Percentiles rank a stretch among this genome's conserved stretches.
Conservation (phyloP, 257 asterid genomes). For the Ilex aquifolium region DNA sequence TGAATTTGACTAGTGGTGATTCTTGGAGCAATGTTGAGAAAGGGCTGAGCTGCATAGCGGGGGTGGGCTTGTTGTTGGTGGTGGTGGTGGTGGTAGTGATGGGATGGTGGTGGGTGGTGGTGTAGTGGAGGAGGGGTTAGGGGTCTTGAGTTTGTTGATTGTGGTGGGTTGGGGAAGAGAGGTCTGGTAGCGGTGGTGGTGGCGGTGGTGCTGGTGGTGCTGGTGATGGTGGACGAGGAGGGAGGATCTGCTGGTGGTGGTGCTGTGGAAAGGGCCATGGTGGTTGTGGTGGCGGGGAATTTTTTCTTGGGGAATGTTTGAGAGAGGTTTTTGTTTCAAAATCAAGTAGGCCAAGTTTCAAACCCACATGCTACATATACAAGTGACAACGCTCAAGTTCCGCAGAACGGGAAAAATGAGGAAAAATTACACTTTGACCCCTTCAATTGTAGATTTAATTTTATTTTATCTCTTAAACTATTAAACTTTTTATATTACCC, state of each 20-base stretch:
- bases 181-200: constrained; percentile 8
- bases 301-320: too few species aligned
- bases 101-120: constrained; percentile 50
- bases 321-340: too few species aligned
- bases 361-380: too few species aligned
- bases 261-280: neutral
- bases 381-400: too few species aligned
- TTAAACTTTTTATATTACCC: too few species aligned
- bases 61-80: constrained; percentile 23
- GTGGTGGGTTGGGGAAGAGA: constrained; percentile 19
- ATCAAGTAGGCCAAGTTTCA: too few species aligned
- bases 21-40: constrained; percentile 24
- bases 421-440: too few species aligned
- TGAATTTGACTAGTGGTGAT: constrained; percentile 51
- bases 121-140: constrained; percentile 40
- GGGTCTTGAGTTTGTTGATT: constrained; percentile 17
- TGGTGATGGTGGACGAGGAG: neutral
- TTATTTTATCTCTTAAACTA: too few species aligned
- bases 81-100: constrained; percentile 16
- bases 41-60: constrained; percentile 15
- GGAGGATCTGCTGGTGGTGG: neutral
- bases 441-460: too few species aligned
- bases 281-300: too few species aligned
- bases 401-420: too few species aligned
- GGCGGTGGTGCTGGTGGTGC: neutral